phyloP scores from a whole-genome alignment of 768 basidiomycete genomes.

The Boletus huronensis region DNA sequence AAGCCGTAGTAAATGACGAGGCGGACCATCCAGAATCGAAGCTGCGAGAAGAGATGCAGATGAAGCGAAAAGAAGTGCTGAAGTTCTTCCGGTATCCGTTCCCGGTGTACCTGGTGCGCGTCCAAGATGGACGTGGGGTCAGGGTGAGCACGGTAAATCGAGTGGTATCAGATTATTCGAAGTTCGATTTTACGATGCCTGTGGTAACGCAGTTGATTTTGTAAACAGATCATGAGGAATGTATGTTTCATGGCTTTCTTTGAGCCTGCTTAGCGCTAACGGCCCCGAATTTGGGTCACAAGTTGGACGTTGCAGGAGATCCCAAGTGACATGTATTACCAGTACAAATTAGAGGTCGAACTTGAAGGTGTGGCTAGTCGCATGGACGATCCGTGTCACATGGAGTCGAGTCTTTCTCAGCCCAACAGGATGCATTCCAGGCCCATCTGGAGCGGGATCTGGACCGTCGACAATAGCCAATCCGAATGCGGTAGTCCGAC shows the following conservation, averaged over 20 bases:
- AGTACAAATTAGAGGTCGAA: too few species aligned
- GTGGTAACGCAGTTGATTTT: constrained; percentile 16
- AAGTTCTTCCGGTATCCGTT: constrained; percentile 15
- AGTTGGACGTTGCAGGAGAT: not conserved
- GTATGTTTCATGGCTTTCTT: not conserved
- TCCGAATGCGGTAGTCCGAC: not conserved
- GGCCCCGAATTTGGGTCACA: not conserved
- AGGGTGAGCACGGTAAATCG: constrained; percentile 16
- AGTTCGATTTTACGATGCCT: constrained; percentile 17
- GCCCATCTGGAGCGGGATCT: not conserved
- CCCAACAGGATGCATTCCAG: too few species aligned
- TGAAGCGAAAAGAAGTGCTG: constrained; percentile 18
- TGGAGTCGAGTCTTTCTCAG: too few species aligned
- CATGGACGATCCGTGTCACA: too few species aligned
- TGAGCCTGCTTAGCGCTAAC: not conserved
- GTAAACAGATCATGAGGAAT: not conserved
- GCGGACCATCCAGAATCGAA: constrained; percentile 1
- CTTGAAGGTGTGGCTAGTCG: too few species aligned
- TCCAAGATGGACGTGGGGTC: constrained; percentile 9
- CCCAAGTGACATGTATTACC: not conserved
- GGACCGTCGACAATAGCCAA: not conserved
- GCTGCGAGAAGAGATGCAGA: constrained; percentile 9
- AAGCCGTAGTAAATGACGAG: constrained; percentile 1
- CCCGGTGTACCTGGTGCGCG: constrained; percentile 18
- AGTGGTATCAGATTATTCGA: constrained; percentile 9